These are phyloP conservation scores for Colletotrichum eleusines DNA, from an alignment of 2,329 filamentous ascomycete genomes.

Conservation along the genomic window DNA sequence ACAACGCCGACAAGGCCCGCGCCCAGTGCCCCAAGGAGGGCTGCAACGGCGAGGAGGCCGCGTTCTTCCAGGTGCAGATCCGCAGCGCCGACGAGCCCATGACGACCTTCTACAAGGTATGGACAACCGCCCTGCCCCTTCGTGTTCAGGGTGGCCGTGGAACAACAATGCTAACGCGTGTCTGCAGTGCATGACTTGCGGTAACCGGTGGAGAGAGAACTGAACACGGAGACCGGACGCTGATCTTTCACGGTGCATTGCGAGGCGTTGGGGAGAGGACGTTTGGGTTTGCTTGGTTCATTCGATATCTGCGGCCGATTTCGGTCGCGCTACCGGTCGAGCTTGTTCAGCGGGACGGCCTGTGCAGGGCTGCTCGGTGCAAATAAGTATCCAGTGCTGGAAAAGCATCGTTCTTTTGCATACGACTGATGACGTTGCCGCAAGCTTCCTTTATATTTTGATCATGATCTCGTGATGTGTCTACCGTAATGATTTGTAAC, in stretches of 20 bases:
- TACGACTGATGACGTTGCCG: neutral
- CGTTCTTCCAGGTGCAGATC: slow-evolving; percentile 97
- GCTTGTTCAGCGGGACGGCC: neutral
- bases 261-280: slow-evolving; percentile 46
- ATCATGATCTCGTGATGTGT: slow-evolving; percentile 20
- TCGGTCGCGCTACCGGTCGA: neutral
- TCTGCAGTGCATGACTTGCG: slow-evolving; percentile 74
- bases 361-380: neutral
- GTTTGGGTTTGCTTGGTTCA: slow-evolving; percentile 11
- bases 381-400: neutral
- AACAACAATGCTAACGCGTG: neutral
- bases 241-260: slow-evolving; percentile 42
- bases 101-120: slow-evolving; percentile 93
- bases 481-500: neutral
- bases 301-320: neutral
- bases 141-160: neutral
- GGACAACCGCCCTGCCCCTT: slow-evolving; percentile 23
- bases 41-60: slow-evolving; percentile 87
- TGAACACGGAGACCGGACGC: slow-evolving; percentile 48
- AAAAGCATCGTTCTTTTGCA: neutral
- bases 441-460: neutral
- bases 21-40: slow-evolving; percentile 85
- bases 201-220: slow-evolving; percentile 75
- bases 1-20: slow-evolving; percentile 87
- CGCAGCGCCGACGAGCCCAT: slow-evolving; percentile 98